These are phyloP conservation scores for Quercus variabilis DNA, from an alignment of 306 rosid genomes.

Conservation along the genomic window DNA sequence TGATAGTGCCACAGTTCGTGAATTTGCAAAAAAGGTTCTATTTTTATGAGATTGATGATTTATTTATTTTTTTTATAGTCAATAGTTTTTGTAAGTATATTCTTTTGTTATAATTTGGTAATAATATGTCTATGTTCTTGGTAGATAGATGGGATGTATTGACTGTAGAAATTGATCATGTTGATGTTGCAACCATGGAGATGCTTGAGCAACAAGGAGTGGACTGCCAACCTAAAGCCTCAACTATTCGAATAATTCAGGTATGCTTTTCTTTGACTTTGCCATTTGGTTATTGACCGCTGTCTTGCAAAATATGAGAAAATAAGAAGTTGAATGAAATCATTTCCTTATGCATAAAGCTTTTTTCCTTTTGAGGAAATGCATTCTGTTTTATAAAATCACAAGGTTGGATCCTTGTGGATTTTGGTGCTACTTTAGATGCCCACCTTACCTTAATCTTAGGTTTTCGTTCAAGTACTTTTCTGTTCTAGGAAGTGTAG, in stretches of 20 bases:
- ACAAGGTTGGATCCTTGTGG: not conserved
- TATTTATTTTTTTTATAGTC: not conserved
- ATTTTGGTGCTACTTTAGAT: not conserved
- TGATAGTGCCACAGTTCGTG: conserved; percentile 55
- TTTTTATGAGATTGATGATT: conserved; percentile 7
- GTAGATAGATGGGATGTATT: conserved; percentile 72
- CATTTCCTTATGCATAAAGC: not conserved
- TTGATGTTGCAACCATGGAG: conserved; percentile 78
- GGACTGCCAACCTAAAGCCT: conserved; percentile 75
- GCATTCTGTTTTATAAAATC: too few relatives aligned
- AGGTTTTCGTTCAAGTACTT: too few relatives aligned
- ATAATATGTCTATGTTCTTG: conserved; percentile 10
- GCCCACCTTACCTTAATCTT: too few relatives aligned
- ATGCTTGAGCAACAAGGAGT: conserved; percentile 91
- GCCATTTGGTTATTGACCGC: too few relatives aligned
- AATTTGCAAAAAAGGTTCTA: conserved; percentile 74
- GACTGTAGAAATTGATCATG: conserved; percentile 90
- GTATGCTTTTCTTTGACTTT: conserved; percentile 26
- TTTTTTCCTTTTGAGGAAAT: not conserved
- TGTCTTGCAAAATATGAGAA: not conserved
- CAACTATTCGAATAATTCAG: conserved; percentile 80
- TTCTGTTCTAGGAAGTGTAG: too few relatives aligned
- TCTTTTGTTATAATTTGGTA: not conserved
- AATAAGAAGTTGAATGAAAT: too few relatives aligned
- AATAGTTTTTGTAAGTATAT: too few relatives aligned